Base-by-base conservation (phyloP, 768 basidiomycete species). In the Crassisporium funariophilum region DNA sequence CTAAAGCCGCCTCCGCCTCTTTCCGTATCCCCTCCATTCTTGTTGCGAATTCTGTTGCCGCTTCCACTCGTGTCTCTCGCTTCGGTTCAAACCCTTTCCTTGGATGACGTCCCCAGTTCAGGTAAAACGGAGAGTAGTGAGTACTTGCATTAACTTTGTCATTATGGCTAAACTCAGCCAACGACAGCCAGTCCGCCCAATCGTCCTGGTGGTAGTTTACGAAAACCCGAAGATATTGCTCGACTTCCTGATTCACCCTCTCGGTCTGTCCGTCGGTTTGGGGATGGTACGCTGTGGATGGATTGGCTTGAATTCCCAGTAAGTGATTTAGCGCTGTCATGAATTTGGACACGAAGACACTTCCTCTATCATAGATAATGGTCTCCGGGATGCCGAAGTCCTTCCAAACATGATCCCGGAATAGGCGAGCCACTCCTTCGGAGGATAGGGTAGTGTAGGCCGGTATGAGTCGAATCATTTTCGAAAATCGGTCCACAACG, bases 311-410 rank as follows among this genome's bases (percentile, higher is more conserved):
- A 2, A 58, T 52, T 25, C 50, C 51, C 11, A 55, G 41, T 0
- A 40, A 9, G 15, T 24, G 12, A 16, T 46, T 52, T 0, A 67
- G 44, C 12, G 55, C 50, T 42, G 29, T 17, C 29, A 54, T 58
- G 19, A 59, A 53, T 22, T 45, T 38, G 0, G 62, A 45, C 3
- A 52, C 38, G 22, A 67, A 67, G 20, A 56, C 46, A 1, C 54
- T 47, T 22, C 58, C 58, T 44, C 48, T n/a, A 21, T 46, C 36
- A 3, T 17, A 37, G n/a, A 46, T 46, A 13, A 27, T 25, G 5
- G 9, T n/a, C 3, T 42, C 7, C 4, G 45, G 45, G 9, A 46
- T 16, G 9, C 45, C 36, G 11, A 24, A 25, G 21, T 37, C 9
- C 35, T 29, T 29, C 27, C 8, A 7, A 29, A 7, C 8, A 7